Conservation (phyloP, 2,329 filamentous ascomycete species). For the Colletotrichum sp. region DNA sequence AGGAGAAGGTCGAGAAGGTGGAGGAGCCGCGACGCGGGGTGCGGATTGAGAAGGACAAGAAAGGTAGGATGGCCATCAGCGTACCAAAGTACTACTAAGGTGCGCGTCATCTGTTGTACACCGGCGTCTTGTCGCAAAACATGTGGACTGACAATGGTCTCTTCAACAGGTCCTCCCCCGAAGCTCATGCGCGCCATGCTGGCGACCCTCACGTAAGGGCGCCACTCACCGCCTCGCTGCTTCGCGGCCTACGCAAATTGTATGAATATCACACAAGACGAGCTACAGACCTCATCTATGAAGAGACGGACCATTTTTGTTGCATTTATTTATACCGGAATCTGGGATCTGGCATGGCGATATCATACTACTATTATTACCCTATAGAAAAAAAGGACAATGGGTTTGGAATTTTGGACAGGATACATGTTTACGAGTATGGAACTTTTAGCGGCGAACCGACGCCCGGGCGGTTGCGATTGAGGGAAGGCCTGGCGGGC, state of each 20-base stretch:
- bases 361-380: not conserved
- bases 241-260: not conserved
- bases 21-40: slow-evolving; percentile 62
- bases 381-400: slow-evolving; percentile 18
- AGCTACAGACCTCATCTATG: not conserved
- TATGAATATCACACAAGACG: slow-evolving; percentile 6
- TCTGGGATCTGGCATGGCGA: not conserved
- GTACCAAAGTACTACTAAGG: slow-evolving; percentile 73
- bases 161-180: slow-evolving; percentile 63
- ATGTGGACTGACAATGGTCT: slow-evolving; percentile 25
- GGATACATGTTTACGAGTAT: not conserved
- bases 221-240: not conserved
- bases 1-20: slow-evolving; percentile 62
- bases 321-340: not conserved
- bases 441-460: not conserved
- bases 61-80: slow-evolving; percentile 93
- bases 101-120: slow-evolving; percentile 38
- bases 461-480: not conserved
- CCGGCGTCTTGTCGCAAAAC: not conserved
- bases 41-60: slow-evolving; percentile 85
- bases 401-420: not conserved
- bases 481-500: not conserved
- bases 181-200: slow-evolving; percentile 72
- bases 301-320: not conserved
- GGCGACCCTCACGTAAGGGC: slow-evolving; percentile 66